phyloP scores from a whole-genome alignment of 106 monocot species.

The Allium fistulosum region DNA sequence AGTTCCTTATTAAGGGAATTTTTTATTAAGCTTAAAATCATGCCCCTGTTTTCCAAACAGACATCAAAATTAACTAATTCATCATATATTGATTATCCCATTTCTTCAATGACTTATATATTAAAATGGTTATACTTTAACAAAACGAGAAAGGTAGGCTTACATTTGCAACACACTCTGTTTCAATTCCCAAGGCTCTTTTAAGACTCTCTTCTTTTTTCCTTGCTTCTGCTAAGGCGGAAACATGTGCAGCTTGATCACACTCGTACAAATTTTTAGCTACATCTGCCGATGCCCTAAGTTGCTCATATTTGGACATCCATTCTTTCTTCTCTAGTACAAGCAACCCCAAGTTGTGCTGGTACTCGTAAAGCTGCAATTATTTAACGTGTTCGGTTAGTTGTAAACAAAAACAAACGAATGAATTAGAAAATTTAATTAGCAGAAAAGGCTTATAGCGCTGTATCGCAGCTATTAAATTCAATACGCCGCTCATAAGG shows the following conservation, averaged over 20 bases:
- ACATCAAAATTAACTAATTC: too few relatives aligned
- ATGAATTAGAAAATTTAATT: not conserved
- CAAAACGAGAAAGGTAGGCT: slow-evolving; percentile 9
- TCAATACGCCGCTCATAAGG: not conserved
- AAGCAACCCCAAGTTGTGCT: slow-evolving; percentile 84
- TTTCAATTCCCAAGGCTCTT: slow-evolving; percentile 67
- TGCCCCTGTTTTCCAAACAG: too few relatives aligned
- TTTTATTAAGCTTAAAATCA: too few relatives aligned
- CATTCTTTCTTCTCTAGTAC: slow-evolving; percentile 70
- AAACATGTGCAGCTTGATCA: slow-evolving; percentile 41
- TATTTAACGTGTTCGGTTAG: not conserved
- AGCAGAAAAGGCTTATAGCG: not conserved
- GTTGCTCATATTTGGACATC: slow-evolving; percentile 59
- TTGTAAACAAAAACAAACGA: not conserved
- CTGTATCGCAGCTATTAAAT: not conserved
- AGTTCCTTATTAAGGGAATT: too few relatives aligned
- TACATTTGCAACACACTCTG: slow-evolving; percentile 75
- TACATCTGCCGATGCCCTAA: slow-evolving; percentile 49
- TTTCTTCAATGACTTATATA: too few relatives aligned
- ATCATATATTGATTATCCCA: too few relatives aligned
- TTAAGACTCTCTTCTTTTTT: slow-evolving; percentile 63
- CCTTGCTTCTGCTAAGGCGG: slow-evolving; percentile 60
- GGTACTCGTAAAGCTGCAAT: slow-evolving; percentile 79
- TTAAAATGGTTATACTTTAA: too few relatives aligned
- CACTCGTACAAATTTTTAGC: slow-evolving; percentile 40